Evolutionary conservation across 1,139 yeast species (phyloP).

Genomic region (Suhomyces maxii): DNA sequence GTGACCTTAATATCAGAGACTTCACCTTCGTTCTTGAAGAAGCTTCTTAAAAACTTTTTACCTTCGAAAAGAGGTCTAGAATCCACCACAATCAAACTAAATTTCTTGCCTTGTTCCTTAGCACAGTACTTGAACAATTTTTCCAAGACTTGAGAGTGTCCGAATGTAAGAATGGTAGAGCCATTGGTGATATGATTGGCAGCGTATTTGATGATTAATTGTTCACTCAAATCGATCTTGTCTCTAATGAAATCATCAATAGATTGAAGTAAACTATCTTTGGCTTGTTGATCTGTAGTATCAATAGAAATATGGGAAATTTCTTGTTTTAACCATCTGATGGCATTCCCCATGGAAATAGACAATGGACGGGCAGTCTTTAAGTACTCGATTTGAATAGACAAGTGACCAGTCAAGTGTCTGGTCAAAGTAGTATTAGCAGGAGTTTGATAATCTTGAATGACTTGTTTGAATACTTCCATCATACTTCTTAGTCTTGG

Average conservation of each 20-base stretch:
- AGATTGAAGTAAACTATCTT: constrained; percentile 58
- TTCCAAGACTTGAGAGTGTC: constrained; percentile 81
- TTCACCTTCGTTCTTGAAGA: constrained; percentile 23
- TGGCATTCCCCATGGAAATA: constrained; percentile 96
- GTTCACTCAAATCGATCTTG: constrained; percentile 80
- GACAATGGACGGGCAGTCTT: constrained; percentile 91
- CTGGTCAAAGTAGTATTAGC: constrained; percentile 81
- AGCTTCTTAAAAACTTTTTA: constrained; percentile 63
- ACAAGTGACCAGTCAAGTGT: constrained; percentile 82
- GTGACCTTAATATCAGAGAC: constrained; percentile 43
- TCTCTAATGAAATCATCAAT: constrained; percentile 85
- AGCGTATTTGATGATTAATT: constrained; percentile 80
- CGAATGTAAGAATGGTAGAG: constrained; percentile 82
- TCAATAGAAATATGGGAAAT: constrained; percentile 78
- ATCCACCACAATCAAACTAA: constrained; percentile 85
- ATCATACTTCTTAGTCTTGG: constrained; percentile 85
- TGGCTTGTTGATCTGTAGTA: constrained; percentile 71
- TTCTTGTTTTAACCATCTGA: constrained; percentile 94
- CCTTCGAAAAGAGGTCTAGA: constrained; percentile 98
- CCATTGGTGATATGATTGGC: constrained; percentile 74
- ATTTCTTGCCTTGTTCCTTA: constrained; percentile 57
- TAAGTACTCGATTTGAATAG: constrained; percentile 92
- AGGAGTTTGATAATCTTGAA: constrained; percentile 81
- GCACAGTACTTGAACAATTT: constrained; percentile 74
- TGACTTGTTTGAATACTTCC: constrained; percentile 78